Conservation (phyloP, 2,329 filamentous ascomycete genomes). For the Fusarium hainanense region DNA sequence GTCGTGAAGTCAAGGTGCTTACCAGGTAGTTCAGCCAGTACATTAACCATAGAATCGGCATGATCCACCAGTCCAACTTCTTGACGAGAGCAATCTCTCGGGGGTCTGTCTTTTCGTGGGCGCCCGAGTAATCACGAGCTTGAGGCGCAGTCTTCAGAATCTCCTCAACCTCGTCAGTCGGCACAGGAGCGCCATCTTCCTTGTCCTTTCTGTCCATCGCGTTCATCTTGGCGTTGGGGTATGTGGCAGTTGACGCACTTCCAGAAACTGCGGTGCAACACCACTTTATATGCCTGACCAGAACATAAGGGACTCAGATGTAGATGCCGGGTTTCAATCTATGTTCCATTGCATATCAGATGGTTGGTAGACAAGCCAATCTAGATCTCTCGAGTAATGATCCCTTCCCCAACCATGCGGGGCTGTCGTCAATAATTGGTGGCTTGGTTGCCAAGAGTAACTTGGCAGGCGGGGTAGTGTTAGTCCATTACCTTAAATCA, state of each 20-base stretch:
- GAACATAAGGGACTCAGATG: background rate
- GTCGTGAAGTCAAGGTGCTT: accelerated
- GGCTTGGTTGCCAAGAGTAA: background rate
- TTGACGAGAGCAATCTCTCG: conserved; percentile 35
- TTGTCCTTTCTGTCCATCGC: background rate
- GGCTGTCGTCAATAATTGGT: background rate
- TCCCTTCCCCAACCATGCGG: background rate
- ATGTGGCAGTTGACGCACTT: background rate
- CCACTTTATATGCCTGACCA: background rate
- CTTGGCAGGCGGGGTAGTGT: conserved; percentile 24
- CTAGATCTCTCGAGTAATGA: background rate
- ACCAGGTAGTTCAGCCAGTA: conserved; percentile 57
- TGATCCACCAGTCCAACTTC: conserved; percentile 38
- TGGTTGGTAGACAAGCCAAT: background rate
- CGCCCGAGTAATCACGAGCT: conserved; percentile 33
- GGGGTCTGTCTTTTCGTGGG: conserved; percentile 35
- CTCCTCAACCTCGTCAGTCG: conserved; percentile 18
- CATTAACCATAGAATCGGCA: conserved; percentile 49
- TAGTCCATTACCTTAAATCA: conserved; percentile 7
- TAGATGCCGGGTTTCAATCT: background rate
- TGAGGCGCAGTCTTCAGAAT: conserved; percentile 10
- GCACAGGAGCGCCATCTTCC: background rate
- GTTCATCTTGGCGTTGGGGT: background rate
- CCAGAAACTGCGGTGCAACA: background rate
- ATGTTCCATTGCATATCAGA: background rate